Evolutionary conservation across 2,329 filamentous ascomycete genomes (phyloP), one percentile per base, ranked within the genome.

Genomic region (Graphilbum ipis-grandicollis): DNA sequence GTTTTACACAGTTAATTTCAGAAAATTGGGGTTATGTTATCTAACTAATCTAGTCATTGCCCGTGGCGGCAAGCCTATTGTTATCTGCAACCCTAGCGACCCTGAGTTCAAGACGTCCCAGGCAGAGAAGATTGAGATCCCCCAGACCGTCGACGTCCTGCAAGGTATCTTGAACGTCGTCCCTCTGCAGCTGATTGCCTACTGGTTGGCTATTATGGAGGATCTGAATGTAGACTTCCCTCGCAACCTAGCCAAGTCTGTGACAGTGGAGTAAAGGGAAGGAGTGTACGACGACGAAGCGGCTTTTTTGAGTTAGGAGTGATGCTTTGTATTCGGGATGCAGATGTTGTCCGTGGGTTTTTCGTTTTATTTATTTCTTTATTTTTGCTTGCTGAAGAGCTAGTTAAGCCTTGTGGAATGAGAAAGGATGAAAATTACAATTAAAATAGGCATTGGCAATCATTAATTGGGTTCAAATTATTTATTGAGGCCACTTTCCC

Each of bases 101-200:
- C 70, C 77, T 48, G 90, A 96, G 63, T 98, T 98, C 68, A 76
- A 79, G 43, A 59, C 75, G 41, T 81, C 78, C 46, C 79, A 88
- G 63, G 90, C 86, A 30, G 83, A 93, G 67, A 93, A 88, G 70
- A 96, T 98, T 48, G 86, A 94, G 68, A 83, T 98, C 41, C 90
- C 90, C 48, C 79, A 81, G 68, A 96, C 88, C 7, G 85, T 94
- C 42, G 90, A 98, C 56, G 81, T 79, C 51, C 73, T 98, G 40
- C 90, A 98, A 67, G 90, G 90, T 58, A 78, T 98, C 49, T 73
- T 98, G 54, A 98, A 98, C 61, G 90, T 98, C 52, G 83, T 98
- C 48, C 90, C 90, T 36, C 71, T 98, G 52, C 90, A 98, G 68
- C 71, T 98, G 50, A 94, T 98, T 65, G 83, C 90, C 41, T 98